phyloP scores from a whole-genome alignment of 805 yeast species.

The Teunomyces stri region DNA sequence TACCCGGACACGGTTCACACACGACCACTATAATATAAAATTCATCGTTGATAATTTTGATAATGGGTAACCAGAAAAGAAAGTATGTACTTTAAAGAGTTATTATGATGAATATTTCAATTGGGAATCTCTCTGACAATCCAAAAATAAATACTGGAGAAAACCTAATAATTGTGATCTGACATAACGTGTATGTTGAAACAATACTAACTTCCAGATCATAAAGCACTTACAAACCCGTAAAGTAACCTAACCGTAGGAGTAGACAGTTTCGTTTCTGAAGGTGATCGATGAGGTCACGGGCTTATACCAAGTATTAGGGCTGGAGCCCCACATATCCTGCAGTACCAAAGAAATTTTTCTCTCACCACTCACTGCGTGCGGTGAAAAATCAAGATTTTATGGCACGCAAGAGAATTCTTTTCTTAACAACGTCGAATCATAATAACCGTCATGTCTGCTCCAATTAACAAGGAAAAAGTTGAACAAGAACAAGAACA shows the following conservation, averaged over 20 bases:
- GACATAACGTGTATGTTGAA: constrained; percentile 5
- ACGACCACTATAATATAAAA: background rate
- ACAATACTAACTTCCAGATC: constrained; percentile 5
- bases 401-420: background rate
- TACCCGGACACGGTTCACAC: background rate
- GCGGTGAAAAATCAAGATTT: constrained; percentile 4
- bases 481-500: constrained; percentile 73
- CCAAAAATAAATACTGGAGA: constrained; percentile 19
- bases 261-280: too few species aligned
- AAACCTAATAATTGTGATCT: constrained; percentile 18
- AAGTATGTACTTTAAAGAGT: background rate
- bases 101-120: constrained; percentile 26
- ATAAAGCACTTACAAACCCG: background rate
- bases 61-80: background rate
- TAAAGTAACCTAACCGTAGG: background rate
- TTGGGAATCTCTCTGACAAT: constrained; percentile 40
- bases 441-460: constrained; percentile 55
- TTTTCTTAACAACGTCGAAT: constrained; percentile 37
- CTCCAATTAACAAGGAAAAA: constrained; percentile 77
- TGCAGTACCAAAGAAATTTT: background rate
- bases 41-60: background rate
- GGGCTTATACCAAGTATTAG: background rate
- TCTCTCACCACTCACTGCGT: background rate
- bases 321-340: constrained; percentile 6
- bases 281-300: background rate